phyloP scores from a whole-genome alignment of 2,329 filamentous ascomycete species.

The Cytospora paraplurivora region DNA sequence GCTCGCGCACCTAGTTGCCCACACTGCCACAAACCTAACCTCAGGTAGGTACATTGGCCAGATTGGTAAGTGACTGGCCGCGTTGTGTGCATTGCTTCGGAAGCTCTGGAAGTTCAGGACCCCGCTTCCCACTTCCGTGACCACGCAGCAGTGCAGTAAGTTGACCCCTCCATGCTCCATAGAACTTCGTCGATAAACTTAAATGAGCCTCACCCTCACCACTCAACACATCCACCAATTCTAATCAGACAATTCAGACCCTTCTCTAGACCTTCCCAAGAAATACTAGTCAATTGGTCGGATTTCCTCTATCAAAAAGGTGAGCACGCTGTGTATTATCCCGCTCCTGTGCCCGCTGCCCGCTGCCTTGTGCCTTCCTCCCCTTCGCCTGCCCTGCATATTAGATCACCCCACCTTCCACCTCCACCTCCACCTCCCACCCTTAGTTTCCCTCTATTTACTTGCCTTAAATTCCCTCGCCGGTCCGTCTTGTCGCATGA shows the following conservation, averaged over 20 bases:
- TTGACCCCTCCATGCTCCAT: not conserved
- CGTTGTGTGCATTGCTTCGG: conserved; percentile 7
- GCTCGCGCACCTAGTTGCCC: not conserved
- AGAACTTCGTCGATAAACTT: not conserved
- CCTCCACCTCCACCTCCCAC: not conserved
- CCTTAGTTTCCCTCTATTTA: not conserved
- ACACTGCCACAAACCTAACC: too few relatives aligned
- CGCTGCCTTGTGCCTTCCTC: not conserved
- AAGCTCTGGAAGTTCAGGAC: conserved; percentile 27
- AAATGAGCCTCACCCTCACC: not conserved
- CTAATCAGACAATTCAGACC: not conserved
- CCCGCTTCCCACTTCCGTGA: conserved; percentile 26
- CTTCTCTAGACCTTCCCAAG: not conserved
- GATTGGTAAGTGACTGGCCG: too few relatives aligned
- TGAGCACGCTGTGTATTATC: not conserved
- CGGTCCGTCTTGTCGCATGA: too few relatives aligned
- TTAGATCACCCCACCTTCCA: not conserved
- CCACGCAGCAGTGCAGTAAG: not conserved
- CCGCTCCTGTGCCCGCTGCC: not conserved
- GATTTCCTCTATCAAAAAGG: not conserved
- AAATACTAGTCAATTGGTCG: not conserved
- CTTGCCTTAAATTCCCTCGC: too few relatives aligned
- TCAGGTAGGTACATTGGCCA: too few relatives aligned
- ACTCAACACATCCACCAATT: not conserved
- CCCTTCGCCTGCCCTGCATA: not conserved